A percentile compares a stretch with the other conserved stretches of the same genome.
Evolutionary conservation across 371 early-diverging fungal species (phyloP).

Genomic region (Capniomyces stellatus): DNA sequence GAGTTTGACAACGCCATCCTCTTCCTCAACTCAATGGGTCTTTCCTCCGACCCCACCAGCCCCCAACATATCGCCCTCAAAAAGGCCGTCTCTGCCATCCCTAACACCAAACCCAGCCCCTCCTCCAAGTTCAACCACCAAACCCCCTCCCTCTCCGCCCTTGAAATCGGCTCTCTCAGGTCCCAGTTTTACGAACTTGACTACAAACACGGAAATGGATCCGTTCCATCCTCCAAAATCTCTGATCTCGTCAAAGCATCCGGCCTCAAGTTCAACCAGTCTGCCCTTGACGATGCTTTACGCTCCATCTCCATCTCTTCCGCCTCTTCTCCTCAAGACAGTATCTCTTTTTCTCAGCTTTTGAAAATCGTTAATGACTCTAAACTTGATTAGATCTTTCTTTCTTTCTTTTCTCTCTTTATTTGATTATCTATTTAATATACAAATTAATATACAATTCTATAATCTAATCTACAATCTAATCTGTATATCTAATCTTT

Average conservation of each 20-base stretch:
- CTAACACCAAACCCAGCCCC: background rate
- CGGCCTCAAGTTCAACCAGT: background rate
- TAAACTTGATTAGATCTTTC: too few relatives aligned
- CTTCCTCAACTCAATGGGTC: constrained; percentile 81
- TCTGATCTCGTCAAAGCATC: background rate
- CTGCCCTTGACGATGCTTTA: background rate
- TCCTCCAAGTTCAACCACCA: background rate
- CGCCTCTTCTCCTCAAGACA: too few relatives aligned
- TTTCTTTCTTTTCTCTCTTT: too few relatives aligned
- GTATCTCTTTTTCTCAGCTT: too few relatives aligned
- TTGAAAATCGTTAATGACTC: too few relatives aligned
- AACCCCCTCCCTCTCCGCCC: background rate
- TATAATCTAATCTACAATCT: too few relatives aligned
- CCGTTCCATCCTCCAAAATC: background rate
- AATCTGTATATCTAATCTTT: too few relatives aligned
- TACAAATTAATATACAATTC: too few relatives aligned
- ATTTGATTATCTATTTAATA: too few relatives aligned
- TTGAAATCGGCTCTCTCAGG: background rate
- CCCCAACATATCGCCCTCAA: background rate
- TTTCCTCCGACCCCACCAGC: background rate
- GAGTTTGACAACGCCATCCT: constrained; percentile 51
- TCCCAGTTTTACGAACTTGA: background rate
- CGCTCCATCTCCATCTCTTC: too few relatives aligned
- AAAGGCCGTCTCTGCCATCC: background rate
- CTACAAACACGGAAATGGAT: background rate